phyloP scores from a whole-genome alignment of 768 basidiomycete genomes.

The Ramaria sp. region DNA sequence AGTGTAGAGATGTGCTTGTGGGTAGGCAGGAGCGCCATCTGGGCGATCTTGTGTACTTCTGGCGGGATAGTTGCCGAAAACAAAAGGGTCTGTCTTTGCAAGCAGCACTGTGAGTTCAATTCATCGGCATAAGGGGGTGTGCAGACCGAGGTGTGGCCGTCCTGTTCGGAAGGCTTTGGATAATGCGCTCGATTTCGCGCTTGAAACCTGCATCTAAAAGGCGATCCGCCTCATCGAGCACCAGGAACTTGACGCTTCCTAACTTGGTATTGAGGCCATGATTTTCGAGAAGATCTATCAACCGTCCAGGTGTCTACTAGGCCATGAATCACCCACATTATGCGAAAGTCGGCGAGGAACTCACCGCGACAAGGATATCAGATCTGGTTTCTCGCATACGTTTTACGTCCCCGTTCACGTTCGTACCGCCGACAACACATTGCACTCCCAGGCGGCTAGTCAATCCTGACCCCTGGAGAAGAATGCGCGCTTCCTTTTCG shows the following conservation, averaged over 20 bases:
- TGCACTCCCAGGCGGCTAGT: conserved; percentile 33
- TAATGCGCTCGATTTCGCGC: conserved; percentile 12
- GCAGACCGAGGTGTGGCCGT: conserved; percentile 1
- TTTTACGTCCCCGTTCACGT: conserved; percentile 15
- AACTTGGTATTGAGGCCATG: conserved; percentile 27
- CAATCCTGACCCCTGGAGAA: conserved; percentile 20
- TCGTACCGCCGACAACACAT: conserved; percentile 47
- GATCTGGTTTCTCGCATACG: conserved; percentile 14
- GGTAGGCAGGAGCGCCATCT: conserved; percentile 20
- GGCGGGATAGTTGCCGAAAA: conserved; percentile 34
- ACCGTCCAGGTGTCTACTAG: conserved; percentile 30
- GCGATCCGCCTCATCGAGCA: conserved; percentile 32
- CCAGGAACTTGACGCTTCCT: conserved; percentile 26
- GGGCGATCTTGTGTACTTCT: conserved; percentile 33
- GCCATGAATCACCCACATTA: conserved; percentile 21
- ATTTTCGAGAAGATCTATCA: conserved; percentile 27
- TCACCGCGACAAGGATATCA: conserved; percentile 6
- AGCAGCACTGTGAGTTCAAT: conserved; percentile 7
- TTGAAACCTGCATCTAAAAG: conserved; percentile 30
- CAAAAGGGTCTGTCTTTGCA: conserved; percentile 29
- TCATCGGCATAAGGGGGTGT: background rate
- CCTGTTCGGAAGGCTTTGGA: conserved; percentile 13
- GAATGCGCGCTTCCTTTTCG: conserved; percentile 16
- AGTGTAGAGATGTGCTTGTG: conserved; percentile 48
- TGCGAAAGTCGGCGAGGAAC: conserved; percentile 15